Evolutionary conservation across 306 rosid species (phyloP).

Genomic region (Abrus pulchellus): DNA sequence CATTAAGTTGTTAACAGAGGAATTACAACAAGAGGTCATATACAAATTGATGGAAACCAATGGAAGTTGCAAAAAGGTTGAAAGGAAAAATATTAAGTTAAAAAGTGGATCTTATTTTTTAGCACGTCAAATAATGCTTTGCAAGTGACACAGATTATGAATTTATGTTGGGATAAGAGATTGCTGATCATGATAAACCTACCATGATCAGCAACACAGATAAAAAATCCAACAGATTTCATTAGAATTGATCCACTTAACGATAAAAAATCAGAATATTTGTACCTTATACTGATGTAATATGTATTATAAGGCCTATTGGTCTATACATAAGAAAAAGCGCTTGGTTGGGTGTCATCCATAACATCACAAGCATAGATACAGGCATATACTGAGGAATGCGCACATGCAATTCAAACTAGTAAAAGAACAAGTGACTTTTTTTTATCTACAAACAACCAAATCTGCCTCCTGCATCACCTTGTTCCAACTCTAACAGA

Average conservation of each 20-base stretch:
- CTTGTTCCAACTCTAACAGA: not conserved
- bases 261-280: not conserved
- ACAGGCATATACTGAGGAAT: not conserved
- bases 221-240: constrained; percentile 5
- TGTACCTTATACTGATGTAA: not conserved
- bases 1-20: not conserved
- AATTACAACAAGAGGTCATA: not conserved
- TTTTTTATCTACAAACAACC: not conserved
- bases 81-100: not conserved
- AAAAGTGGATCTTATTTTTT: not conserved
- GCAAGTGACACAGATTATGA: constrained; percentile 3
- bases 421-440: not conserved
- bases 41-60: not conserved
- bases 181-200: constrained; percentile 22
- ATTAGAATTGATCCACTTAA: constrained; percentile 3
- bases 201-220: not conserved
- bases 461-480: constrained; percentile 27
- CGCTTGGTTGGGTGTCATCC: not conserved
- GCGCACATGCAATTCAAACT: constrained; percentile 13
- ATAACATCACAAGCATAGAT: constrained; percentile 10
- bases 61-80: constrained; percentile 7
- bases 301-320: not conserved
- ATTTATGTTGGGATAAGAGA: not conserved
- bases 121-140: not conserved
- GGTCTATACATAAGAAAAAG: not conserved